Conservation (phyloP, 345 rosid genomes). For the Erucastrum elatum region DNA sequence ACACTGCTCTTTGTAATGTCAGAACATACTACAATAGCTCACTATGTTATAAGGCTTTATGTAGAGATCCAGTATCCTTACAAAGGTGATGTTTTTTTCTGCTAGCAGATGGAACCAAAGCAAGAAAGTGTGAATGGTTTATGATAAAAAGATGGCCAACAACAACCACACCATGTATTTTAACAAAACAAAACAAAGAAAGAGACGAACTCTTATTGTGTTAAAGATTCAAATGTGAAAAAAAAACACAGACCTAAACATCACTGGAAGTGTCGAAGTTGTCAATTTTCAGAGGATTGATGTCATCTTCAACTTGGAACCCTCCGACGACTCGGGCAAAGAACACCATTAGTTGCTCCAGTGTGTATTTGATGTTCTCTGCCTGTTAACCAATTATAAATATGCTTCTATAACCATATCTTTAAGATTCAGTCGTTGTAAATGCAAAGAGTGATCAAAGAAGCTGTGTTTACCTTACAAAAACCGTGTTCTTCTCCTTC, state of each 20-base stretch:
- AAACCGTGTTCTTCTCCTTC: conserved; percentile 98
- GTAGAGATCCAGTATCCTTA: too few relatives aligned
- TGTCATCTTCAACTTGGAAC: conserved; percentile 74
- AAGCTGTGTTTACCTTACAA: conserved; percentile 60
- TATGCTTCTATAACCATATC: not conserved
- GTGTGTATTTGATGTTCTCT: conserved; percentile 83
- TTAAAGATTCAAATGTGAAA: too few relatives aligned
- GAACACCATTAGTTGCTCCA: conserved; percentile 92
- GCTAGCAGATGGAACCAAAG: too few relatives aligned
- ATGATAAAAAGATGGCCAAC: too few relatives aligned
- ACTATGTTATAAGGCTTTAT: too few relatives aligned
- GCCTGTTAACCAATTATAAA: conserved; percentile 49
- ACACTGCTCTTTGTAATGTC: too few relatives aligned
- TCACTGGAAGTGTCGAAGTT: conserved; percentile 57
- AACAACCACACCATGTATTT: too few relatives aligned
- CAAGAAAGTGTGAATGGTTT: too few relatives aligned
- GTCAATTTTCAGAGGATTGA: conserved; percentile 68
- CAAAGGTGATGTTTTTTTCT: too few relatives aligned
- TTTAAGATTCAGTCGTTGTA: not conserved
- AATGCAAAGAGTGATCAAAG: conserved; percentile 9
- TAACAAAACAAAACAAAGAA: too few relatives aligned
- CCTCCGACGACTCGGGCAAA: conserved; percentile 75
- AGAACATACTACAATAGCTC: too few relatives aligned
- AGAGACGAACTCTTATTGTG: too few relatives aligned
- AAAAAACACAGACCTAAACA: not conserved